Base-by-base conservation (phyloP, 2,329 filamentous ascomycete species). In the Penicillium sp. region DNA sequence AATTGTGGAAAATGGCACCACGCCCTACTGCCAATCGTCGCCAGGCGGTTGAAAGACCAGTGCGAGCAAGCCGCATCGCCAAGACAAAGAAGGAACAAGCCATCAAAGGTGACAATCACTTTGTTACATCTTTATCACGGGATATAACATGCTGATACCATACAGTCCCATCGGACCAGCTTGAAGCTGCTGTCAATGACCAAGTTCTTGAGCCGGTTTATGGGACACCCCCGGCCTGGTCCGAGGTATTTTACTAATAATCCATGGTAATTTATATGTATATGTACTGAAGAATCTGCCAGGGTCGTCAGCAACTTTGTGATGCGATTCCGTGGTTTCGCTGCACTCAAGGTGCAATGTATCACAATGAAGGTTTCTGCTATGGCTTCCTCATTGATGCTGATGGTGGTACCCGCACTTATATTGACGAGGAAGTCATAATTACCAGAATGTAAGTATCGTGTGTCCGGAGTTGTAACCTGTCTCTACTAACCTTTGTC, bases 301-400 rank as follows among this genome's bases (percentile, higher is more conserved):
- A 65, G 59, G 67, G 67, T 31, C 75, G 84, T 4, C 77, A 81
- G 50, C 76, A 77, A 13, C 67, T 88, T 0, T 85, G 79, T 55
- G 81, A 87, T 58, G 75, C 81, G 0, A 60, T 87, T 1, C 74
- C 77, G 0, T 85, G 81, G 65, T 87, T 80, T 64, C 77, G 74
- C 13, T 69, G 77, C 2, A 79, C 80, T 33, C 79, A 88, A 56
- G 74, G 78, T 1, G 81, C 80, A 5, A 70, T 75, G 4, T 81
- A 88, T 48, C 71, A 72, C 0, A 70, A 66, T 0, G 66, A 75
- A 2, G 68, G 71, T 0, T 63, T 79, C n/a, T 75, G 75, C 2
- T 71, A 72, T 38, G 81, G 78, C 0, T 77, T 84, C 50, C 70
- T 87, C 22, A 71, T 84, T 19, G 81, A 86, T 57, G 72, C 71